Evolutionary conservation across 306 rosid species (phyloP), one percentile per base, ranked within the genome.

Genomic region (Cucurbita moschata): DNA sequence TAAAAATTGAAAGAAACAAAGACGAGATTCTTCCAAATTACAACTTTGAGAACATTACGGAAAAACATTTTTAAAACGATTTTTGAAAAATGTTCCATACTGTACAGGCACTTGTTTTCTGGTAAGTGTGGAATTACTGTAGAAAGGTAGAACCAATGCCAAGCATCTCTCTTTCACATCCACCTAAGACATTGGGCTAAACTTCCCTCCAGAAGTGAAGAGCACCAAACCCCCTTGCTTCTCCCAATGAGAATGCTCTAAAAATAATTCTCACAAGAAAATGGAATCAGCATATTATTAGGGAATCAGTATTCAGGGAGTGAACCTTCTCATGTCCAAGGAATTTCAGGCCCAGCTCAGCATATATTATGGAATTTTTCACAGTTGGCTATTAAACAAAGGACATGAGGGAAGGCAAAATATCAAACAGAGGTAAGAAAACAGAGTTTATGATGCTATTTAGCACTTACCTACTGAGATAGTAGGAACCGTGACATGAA

Each of bases 381-480:
- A 15, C 46, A 5, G 6, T 46, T 35, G 74, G 30, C 60, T 51
- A 14, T 46, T 70, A 50, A 1, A 1, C 35, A 70, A 50, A 39
- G 66, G 65, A 35, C 53, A 40, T 42, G 13, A 72, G 40, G 40
- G 76, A 72, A 72, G 76, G 51, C 21, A 72, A 11, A 11, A 11
- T 53, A 55, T 72, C 76, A 71, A 71, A 49, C 47, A 72, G 76
- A 52, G 47, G 64, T 9, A 19, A 16, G 21, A 51, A n/a, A 72
- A 52, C 49, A 18, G 76, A 72, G n/a, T 39, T 72, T 42, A 72
- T 21, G 65, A 56, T 56, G 40, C 53, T 10, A 56, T 73, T 73
- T 54, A 23, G 46, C 59, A 70, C 60, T 30, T 30, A 51, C 59
- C 74, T 15, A 70, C 76, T 51, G 35, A 51, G 26, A 50, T 30